Evolutionary conservation across 441 rosid species (phyloP), one percentile per base, ranked within the genome.

Genomic region (Aleurites moluccanus): DNA sequence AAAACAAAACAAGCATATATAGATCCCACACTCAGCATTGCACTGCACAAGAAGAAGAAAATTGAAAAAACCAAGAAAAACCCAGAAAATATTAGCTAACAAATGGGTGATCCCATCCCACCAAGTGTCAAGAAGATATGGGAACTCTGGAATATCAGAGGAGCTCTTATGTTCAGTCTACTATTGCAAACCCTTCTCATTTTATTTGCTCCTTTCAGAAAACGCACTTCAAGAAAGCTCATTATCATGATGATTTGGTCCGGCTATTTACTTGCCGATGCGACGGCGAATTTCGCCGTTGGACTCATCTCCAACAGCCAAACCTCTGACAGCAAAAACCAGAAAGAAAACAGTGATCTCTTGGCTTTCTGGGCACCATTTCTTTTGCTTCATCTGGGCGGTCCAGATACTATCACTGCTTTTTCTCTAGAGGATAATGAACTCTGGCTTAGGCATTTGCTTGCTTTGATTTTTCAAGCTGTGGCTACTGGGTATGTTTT

Each of bases 401-500:
- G 92, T 8, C 92, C 94, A 1, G 94, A 85, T 80, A 85, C 92
- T 6, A 88, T 90, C n/a, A 87, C 94, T 10, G 90, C 91, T 6
- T 78, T 86, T 47, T 80, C 94, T 28, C 84, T 88, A 1, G 87
- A 88, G 73, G 94, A 88, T 67, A 90, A 90, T 69, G 84, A 82
- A 16, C 75, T 90, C 13, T 90, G 94, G 94, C 56, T 74, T 16
- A 77, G 94, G 70, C 90, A 90, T 76, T 45, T 86, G 66, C 82
- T 87, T 8, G 79, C 82, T 2, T 82, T 90, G 15, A 4, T 75
- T 44, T 77, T 82, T 45, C 92, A 90, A 71, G 84, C 69, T 0
- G 23, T 82, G 0, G 83, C 86, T 13, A 81, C 83, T 68, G 79
- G 65, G 15, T 90, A 88, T 56, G 86, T 87, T 38, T 86, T 85